Percentiles rank a stretch among this genome's conserved stretches.
phyloP scores from a whole-genome alignment of 1,284 basidiomycete species.

The Erythrobasidium hasegawianum region DNA sequence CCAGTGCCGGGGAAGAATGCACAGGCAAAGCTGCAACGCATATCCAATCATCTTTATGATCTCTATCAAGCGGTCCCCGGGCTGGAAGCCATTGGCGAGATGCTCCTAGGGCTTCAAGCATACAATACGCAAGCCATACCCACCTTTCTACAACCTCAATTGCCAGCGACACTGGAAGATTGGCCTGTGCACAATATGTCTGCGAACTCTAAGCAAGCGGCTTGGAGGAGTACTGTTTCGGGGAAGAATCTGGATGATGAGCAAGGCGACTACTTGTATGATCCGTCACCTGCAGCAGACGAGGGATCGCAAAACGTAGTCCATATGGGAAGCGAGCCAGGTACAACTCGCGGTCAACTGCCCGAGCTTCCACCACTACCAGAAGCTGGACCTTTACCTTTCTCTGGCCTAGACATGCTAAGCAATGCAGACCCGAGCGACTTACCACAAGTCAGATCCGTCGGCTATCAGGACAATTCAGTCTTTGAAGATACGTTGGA shows the following conservation, averaged over 20 bases:
- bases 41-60: constrained; percentile 21
- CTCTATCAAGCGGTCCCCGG: constrained; percentile 15
- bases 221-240: not conserved
- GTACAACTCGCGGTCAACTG: too few species aligned
- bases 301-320: not conserved
- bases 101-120: constrained; percentile 12
- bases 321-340: too few species aligned
- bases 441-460: too few species aligned
- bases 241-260: constrained; percentile 21
- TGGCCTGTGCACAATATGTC: not conserved
- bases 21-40: constrained; percentile 24
- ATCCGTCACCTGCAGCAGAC: not conserved
- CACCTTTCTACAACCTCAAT: not conserved
- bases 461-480: too few species aligned
- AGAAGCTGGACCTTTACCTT: too few species aligned
- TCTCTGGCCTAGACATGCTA: too few species aligned
- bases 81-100: constrained; percentile 17
- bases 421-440: too few species aligned
- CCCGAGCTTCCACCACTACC: too few species aligned
- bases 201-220: constrained; percentile 6
- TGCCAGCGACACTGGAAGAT: constrained; percentile 8
- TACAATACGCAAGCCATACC: constrained; percentile 4
- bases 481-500: too few species aligned
- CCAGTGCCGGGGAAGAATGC: constrained; percentile 25
- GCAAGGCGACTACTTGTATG: not conserved